Evolutionary conservation across 495 filamentous ascomycete species (phyloP), one percentile per base, ranked within the genome.

Genomic region (Trichoderma erinaceum): DNA sequence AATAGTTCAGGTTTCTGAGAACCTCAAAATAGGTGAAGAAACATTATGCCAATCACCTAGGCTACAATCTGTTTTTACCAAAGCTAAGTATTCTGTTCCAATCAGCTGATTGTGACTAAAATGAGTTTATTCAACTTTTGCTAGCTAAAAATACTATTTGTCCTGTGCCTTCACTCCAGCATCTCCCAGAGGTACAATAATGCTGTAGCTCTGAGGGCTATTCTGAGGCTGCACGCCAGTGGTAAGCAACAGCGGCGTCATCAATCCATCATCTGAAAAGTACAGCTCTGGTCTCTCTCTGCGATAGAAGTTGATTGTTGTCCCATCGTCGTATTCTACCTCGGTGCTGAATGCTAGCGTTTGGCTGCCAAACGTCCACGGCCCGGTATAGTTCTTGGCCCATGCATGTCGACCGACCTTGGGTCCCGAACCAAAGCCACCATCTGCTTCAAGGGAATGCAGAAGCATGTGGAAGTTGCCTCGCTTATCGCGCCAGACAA

Each of bases 401-500:
- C 72, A 81, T 29, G 74, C 69, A 71, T 78, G 78, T 0, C 71
- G 73, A 3, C 78, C 78, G 0, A 80, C 78, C 23, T 76, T 74
- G 13, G 78, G 78, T 13, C 76, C 78, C 68, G 74, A 72, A 41
- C 73, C 74, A n/a, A 74, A 69, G 2, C 70, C 70, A 8, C 74
- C 70, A 10, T 75, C 76, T 43, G 79, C 70, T n/a, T 79, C 75
- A 23, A 80, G 68, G 41, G 73, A 75, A 66, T 80, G 78, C 11
- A 73, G 70, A 1, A 82, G 70, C 27, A 78, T 71, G 68, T 80
- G 78, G 69, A 75, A 82, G 67, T 79, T 71, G 4, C 78, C 78
- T 16, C 78, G 72, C 66, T 76, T 78, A 46, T 80, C 78, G 2
- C 71, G 74, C 80, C 80, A 80, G 12, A 80, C 65, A 43, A 80